These are phyloP conservation scores for Stereum hirsutum DNA, from an alignment of 1,284 basidiomycete species.

Conservation along the genomic window DNA sequence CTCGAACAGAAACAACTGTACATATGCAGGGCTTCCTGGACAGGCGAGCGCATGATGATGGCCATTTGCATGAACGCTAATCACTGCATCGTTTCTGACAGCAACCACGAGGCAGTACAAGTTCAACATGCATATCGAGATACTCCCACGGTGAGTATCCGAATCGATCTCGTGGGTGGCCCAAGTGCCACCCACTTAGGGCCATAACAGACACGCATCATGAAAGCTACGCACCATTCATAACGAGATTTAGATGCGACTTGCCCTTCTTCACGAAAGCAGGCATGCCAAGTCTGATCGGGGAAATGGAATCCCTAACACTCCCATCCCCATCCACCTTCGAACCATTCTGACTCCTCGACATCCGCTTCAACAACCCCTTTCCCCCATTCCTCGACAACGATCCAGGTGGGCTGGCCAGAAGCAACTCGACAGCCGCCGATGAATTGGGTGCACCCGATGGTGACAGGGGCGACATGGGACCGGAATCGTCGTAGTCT, in stretches of 20 bases:
- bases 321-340: not conserved
- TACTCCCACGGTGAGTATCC: no score
- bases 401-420: slow-evolving; percentile 38
- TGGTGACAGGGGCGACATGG: no score
- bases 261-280: slow-evolving; percentile 56
- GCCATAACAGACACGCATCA: slow-evolving; percentile 5
- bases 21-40: no score
- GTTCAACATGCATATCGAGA: no score
- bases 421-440: slow-evolving; percentile 26
- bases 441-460: no score
- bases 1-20: no score
- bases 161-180: no score
- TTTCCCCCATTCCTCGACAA: slow-evolving; percentile 23
- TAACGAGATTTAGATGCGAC: slow-evolving; percentile 33
- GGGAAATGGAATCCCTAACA: slow-evolving; percentile 15
- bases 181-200: not conserved
- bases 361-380: slow-evolving; percentile 27
- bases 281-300: slow-evolving; percentile 29
- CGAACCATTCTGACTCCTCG: slow-evolving; percentile 19
- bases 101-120: not conserved
- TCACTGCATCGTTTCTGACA: no score
- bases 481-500: no score
- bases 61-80: no score
- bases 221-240: slow-evolving; percentile 27
- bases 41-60: no score